Evolutionary conservation across 169 alveolate genomes (phyloP), one percentile per base, ranked within the genome.

Genomic region (Plasmodium chabaudi): DNA sequence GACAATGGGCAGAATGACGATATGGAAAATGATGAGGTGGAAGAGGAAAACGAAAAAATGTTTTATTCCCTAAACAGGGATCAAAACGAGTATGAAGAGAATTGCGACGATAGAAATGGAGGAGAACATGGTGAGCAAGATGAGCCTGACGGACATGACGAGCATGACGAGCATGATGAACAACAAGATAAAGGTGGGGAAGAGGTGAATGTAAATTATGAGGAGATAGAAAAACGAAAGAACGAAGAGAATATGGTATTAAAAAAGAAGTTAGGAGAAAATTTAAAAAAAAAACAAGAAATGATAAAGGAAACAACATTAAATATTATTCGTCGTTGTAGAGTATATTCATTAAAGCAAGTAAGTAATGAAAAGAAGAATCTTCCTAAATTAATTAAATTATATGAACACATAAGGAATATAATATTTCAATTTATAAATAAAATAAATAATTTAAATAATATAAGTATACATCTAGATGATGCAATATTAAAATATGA

Each of bases 401-500:
- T 77, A 23, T 77, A 77, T 51, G 79, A 77, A 47, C 12, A 51
- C 13, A 53, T 77, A 12, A 15, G 88, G 4, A 68, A 77, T 56
- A 77, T 64, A 69, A 64, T 77, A 44, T 77, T 77, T n/a, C 27
- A 53, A 9, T 77, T 61, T 27, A 68, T 77, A 2, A 69, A 59
- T n/a, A 77, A 77, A n/a, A 77, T 77, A 1, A 77, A 77, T 13
- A 67, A 47, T 15, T 69, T 77, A 44, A 64, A 77, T 42, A 77
- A 77, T 49, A 75, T 77, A 12, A 77, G 77, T 21, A 44, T 49
- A 23, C 13, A 77, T 9, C 25, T 77, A 7, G 88, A 77, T 64
- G 88, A 77, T 47, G 88, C 88, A 2, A 63, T 77, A 25, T 34
- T 77, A 34, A 77, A 77, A 27, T 64, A 77, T 64, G 88, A 77